Conservation (phyloP, 495 filamentous ascomycete species). For the Beverwykella pulmonaria region DNA sequence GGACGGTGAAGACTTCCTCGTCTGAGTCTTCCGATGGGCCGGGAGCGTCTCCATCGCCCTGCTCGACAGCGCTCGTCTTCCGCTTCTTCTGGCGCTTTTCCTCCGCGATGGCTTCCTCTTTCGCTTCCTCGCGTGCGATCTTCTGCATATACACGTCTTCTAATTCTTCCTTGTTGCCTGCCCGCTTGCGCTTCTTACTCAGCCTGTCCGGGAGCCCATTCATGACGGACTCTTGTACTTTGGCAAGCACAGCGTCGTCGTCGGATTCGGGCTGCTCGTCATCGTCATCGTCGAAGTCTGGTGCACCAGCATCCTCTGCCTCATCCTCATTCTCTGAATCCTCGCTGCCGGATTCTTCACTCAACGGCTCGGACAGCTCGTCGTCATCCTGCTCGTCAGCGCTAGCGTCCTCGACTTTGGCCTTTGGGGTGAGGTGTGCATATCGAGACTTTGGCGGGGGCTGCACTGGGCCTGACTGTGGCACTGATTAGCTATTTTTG, state of each 20-base stretch:
- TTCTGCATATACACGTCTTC: slow-evolving; percentile 81
- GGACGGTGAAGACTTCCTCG: slow-evolving; percentile 43
- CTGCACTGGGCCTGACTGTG: slow-evolving; percentile 36
- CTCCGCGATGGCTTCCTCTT: slow-evolving; percentile 47
- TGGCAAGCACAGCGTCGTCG: slow-evolving; percentile 20
- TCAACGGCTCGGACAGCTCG: slow-evolving; percentile 1
- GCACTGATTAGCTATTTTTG: not conserved
- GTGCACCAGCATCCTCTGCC: slow-evolving; percentile 3
- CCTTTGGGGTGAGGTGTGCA: slow-evolving; percentile 7
- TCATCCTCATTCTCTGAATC: slow-evolving; percentile 10
- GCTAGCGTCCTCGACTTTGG: not conserved
- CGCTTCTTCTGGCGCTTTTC: slow-evolving; percentile 44
- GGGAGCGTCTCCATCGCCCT: slow-evolving; percentile 42
- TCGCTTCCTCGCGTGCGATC: slow-evolving; percentile 62
- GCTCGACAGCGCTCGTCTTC: slow-evolving; percentile 49
- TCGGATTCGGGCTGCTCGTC: slow-evolving; percentile 5
- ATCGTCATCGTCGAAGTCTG: not conserved
- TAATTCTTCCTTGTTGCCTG: slow-evolving; percentile 69
- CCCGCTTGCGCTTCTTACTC: slow-evolving; percentile 71
- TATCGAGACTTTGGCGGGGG: slow-evolving; percentile 36
- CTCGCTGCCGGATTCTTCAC: not conserved
- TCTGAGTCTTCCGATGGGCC: slow-evolving; percentile 45
- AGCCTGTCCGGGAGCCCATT: slow-evolving; percentile 15
- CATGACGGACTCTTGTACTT: slow-evolving; percentile 15
- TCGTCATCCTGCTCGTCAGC: slow-evolving; percentile 6